A percentile compares a stretch with the other conserved stretches of the same genome.
Conservation (phyloP, 371 early-diverging fungal species). For the Mortierella sp. region DNA sequence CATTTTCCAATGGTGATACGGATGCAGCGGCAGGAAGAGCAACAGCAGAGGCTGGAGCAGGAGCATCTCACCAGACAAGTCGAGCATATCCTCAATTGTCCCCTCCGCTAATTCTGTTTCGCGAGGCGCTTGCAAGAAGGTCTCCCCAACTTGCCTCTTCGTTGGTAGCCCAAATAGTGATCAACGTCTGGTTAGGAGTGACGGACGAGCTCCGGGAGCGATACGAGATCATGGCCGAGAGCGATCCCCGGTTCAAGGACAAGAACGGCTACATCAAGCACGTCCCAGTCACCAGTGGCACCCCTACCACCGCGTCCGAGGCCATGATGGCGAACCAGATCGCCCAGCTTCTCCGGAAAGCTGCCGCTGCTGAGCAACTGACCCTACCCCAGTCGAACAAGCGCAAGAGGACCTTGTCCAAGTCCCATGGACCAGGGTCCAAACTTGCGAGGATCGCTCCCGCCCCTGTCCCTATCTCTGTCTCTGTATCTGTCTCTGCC, state of each 20-base stretch:
- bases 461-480: neutral
- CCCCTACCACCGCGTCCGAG: constrained; percentile 10
- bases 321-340: constrained; percentile 10
- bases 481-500: neutral
- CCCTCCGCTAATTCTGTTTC: neutral
- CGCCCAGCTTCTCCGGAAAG: neutral
- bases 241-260: constrained; percentile 5
- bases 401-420: neutral
- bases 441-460: neutral
- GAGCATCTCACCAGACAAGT: neutral
- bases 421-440: neutral
- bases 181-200: constrained; percentile 7
- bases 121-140: constrained; percentile 10
- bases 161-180: constrained; percentile 6
- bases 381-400: neutral
- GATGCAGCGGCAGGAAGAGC: neutral
- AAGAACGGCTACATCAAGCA: neutral
- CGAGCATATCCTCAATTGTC: constrained; percentile 10
- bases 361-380: neutral
- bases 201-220: neutral
- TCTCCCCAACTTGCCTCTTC: constrained; percentile 1
- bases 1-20: neutral
- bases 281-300: neutral
- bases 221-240: constrained; percentile 5
- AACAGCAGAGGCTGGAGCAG: neutral